phyloP scores from a whole-genome alignment of 495 filamentous ascomycete genomes.

The Astrothelium macrocarpum region DNA sequence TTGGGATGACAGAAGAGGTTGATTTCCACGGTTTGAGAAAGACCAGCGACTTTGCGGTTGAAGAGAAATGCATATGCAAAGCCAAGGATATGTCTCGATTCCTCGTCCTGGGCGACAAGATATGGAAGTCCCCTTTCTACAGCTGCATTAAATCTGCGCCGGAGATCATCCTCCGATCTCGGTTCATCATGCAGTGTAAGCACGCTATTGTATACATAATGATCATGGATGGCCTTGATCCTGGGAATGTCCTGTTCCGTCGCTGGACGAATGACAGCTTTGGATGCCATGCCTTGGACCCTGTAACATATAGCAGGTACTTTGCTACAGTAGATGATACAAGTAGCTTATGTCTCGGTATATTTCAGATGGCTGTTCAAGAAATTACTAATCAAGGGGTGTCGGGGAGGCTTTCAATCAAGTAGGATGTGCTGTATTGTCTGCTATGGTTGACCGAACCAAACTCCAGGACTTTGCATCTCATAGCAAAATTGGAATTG shows the following conservation, averaged over 20 bases:
- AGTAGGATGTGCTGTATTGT: no score
- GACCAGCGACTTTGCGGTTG: conserved; percentile 2
- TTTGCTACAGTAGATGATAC: neutral
- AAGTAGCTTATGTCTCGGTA: neutral
- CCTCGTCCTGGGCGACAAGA: conserved; percentile 2
- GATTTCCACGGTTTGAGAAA: conserved; percentile 9
- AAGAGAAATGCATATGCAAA: conserved; percentile 7
- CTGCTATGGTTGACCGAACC: neutral
- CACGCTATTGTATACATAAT: conserved; percentile 13
- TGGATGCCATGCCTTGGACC: conserved; percentile 3
- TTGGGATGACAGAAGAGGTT: conserved; percentile 11
- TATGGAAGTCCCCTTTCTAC: conserved; percentile 5
- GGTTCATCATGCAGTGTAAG: conserved; percentile 6
- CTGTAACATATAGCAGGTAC: neutral
- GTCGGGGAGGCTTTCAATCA: no score
- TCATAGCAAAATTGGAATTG: neutral
- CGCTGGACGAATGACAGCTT: conserved; percentile 3
- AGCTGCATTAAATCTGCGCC: neutral
- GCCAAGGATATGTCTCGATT: conserved; percentile 6
- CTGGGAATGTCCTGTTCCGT: conserved; percentile 4
- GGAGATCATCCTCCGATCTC: neutral
- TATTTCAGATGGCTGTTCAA: no score
- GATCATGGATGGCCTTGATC: conserved; percentile 11
- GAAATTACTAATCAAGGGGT: no score
- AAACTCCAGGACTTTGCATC: no score